phyloP scores from a whole-genome alignment of 164 flowering plant species.

The Vitis amurensis region DNA sequence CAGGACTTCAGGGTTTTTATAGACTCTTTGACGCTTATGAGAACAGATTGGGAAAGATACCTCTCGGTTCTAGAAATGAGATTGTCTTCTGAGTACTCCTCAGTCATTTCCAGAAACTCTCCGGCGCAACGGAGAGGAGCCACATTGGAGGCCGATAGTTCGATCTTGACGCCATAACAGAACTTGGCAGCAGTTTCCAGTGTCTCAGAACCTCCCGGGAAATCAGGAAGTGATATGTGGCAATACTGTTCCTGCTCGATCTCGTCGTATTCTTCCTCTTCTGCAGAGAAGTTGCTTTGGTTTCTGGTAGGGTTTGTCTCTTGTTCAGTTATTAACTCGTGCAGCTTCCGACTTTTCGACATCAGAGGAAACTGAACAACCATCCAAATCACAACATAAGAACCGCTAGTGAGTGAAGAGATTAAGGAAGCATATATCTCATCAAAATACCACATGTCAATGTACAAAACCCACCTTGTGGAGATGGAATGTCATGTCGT shows the following conservation, averaged over 20 bases:
- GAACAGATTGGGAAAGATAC: conserved; percentile 51
- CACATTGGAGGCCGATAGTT: conserved; percentile 51
- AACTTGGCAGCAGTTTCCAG: conserved; percentile 82
- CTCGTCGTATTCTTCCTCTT: conserved; percentile 28
- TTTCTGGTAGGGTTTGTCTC: conserved; percentile 31
- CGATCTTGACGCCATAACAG: conserved; percentile 84
- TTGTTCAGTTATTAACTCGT: conserved; percentile 55
- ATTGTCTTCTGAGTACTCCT: conserved; percentile 68
- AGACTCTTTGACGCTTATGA: conserved; percentile 48
- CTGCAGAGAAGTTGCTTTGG: conserved; percentile 5
- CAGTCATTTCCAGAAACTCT: conserved; percentile 79
- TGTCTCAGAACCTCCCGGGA: conserved; percentile 78
- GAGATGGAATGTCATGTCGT: conserved; percentile 82
- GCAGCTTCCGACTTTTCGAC: conserved; percentile 73
- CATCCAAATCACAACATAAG: not conserved
- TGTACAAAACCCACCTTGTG: conserved; percentile 60
- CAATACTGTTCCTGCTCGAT: conserved; percentile 24
- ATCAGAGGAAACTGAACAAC: conserved; percentile 71
- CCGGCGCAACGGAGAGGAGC: conserved; percentile 86
- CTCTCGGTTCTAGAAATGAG: conserved; percentile 69
- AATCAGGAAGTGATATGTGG: conserved; percentile 51
- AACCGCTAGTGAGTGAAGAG: not conserved
- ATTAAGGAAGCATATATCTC: not conserved
- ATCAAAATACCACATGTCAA: not conserved
- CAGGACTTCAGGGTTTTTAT: conserved; percentile 62